A percentile compares a stretch with the other conserved stretches of the same genome.
Conservation (phyloP, 1,139 yeast species). For the Yamadazyma oceani region DNA sequence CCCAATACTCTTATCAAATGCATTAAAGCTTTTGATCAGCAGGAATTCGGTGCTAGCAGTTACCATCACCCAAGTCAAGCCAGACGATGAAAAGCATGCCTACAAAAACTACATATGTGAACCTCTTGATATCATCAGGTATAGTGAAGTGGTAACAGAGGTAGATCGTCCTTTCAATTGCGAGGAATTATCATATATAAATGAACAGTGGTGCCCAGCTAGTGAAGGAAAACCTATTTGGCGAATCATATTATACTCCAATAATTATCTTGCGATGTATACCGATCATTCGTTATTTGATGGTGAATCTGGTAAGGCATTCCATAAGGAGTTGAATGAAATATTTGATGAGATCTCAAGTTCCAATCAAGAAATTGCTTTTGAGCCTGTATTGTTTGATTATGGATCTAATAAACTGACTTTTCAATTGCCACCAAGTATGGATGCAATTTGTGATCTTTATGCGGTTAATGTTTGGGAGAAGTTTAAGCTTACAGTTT, state of each 20-base stretch:
- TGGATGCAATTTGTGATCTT: constrained; percentile 9
- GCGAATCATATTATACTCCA: constrained; percentile 25
- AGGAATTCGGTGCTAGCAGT: constrained; percentile 17
- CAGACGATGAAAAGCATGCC: constrained; percentile 12
- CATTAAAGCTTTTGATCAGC: constrained; percentile 22
- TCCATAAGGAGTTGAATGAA: constrained; percentile 30
- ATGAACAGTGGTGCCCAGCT: constrained; percentile 18
- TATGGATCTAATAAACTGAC: constrained; percentile 9
- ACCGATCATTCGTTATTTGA: constrained; percentile 38
- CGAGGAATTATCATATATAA: constrained; percentile 17
- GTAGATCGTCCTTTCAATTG: constrained; percentile 19
- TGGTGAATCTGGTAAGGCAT: constrained; percentile 33
- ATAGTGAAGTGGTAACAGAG: constrained; percentile 26
- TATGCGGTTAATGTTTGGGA: not conserved
- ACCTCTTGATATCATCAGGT: constrained; percentile 21
- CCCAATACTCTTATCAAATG: constrained; percentile 24
- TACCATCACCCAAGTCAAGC: not conserved
- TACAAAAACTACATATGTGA: constrained; percentile 20
- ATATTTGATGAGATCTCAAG: constrained; percentile 13
- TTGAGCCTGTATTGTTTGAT: constrained; percentile 9
- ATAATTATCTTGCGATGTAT: constrained; percentile 24
- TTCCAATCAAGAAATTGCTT: not conserved
- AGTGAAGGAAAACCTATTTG: constrained; percentile 28
- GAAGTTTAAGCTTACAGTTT: not conserved
- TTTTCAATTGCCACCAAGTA: constrained; percentile 7